Evolutionary conservation across 805 yeast species (phyloP), one percentile per base, ranked within the genome.

Genomic region (Wickerhamiella dianesei): DNA sequence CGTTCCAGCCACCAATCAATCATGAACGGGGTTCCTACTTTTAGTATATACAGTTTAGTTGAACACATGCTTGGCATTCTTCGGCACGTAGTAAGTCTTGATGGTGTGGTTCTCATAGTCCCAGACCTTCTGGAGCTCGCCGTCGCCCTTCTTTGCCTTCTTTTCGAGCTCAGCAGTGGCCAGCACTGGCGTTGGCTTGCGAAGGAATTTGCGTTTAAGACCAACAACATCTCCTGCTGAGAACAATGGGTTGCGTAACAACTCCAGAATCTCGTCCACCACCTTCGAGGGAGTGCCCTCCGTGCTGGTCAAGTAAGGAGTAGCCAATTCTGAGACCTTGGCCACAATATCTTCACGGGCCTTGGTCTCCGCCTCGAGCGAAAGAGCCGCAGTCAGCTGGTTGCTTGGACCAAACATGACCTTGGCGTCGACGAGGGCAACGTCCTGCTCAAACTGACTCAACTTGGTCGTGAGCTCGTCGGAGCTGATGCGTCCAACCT

Each of bases 91-190:
- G 49, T 80, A 66, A 4, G 70, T 64, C 50, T 76, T 78, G 36
- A 80, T 68, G 49, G 62, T 67, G 53, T 75, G 68, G 41, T 69
- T 69, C 19, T 65, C 70, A 46, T 77, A 74, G 60, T 84, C 79
- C 73, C 79, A 84, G 48, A 79, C 72, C 54, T 74, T 73, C 46
- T 74, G 67, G 13, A 73, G 67, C 37, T 69, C 62, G 17, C 75
- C 70, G 20, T 72, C 70, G 56, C 77, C 77, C 49, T 74, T 74
- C 49, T 63, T 64, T n/a, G 70, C 66, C 37, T 37, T 59, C 53
- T 47, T 48, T 44, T 58, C 59, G 50, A 57, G 58, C 19, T 55
- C 56, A 16, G 55, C 54, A 18, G 72, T 72, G 16, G 67, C 68
- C 9, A 67, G 56, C 55, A 73, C 75, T 2, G 87, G 80, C 49